Conservation (phyloP, 2,329 filamentous ascomycete species). For the Diplodia intermedia region DNA sequence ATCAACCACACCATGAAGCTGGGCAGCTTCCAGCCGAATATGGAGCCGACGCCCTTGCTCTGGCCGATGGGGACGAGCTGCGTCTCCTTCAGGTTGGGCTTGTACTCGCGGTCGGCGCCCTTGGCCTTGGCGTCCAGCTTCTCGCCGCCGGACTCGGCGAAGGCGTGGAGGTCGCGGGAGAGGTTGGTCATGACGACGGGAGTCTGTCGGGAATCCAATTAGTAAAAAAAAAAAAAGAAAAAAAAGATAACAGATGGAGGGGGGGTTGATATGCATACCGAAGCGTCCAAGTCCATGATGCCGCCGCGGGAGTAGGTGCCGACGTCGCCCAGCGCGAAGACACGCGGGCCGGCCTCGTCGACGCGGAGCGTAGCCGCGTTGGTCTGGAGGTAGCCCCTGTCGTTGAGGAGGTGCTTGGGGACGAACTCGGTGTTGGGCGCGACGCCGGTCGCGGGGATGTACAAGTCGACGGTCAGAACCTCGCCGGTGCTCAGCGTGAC, state of each 20-base stretch:
- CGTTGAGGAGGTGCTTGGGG: slow-evolving; percentile 38
- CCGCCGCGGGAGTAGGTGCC: slow-evolving; percentile 42
- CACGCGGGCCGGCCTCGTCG: slow-evolving; percentile 34
- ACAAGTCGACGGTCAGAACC: slow-evolving; percentile 48
- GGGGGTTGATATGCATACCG: slow-evolving; percentile 23
- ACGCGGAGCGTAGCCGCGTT: slow-evolving; percentile 42
- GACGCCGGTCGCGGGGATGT: slow-evolving; percentile 43
- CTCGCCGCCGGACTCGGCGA: slow-evolving; percentile 24
- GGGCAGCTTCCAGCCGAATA: slow-evolving; percentile 44
- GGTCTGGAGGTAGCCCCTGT: slow-evolving; percentile 40
- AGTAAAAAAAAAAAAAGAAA: not conserved
- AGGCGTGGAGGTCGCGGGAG: slow-evolving; percentile 54
- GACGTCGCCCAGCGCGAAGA: slow-evolving; percentile 48
- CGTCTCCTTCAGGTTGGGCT: slow-evolving; percentile 37
- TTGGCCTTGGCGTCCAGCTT: slow-evolving; percentile 25
- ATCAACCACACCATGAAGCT: slow-evolving; percentile 46
- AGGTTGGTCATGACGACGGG: slow-evolving; percentile 55
- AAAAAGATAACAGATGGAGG: too few relatives aligned
- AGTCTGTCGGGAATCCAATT: slow-evolving; percentile 34
- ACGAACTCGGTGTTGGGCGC: slow-evolving; percentile 42
- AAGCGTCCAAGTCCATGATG: slow-evolving; percentile 43
- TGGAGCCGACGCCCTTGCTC: slow-evolving; percentile 39
- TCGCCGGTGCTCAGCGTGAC: slow-evolving; percentile 48
- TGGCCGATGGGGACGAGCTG: slow-evolving; percentile 40
- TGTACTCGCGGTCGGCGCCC: slow-evolving; percentile 37